A percentile compares a stretch with the other conserved stretches of the same genome.
Conservation (phyloP, 139 green algal species). For the Haematococcus lacustris region DNA sequence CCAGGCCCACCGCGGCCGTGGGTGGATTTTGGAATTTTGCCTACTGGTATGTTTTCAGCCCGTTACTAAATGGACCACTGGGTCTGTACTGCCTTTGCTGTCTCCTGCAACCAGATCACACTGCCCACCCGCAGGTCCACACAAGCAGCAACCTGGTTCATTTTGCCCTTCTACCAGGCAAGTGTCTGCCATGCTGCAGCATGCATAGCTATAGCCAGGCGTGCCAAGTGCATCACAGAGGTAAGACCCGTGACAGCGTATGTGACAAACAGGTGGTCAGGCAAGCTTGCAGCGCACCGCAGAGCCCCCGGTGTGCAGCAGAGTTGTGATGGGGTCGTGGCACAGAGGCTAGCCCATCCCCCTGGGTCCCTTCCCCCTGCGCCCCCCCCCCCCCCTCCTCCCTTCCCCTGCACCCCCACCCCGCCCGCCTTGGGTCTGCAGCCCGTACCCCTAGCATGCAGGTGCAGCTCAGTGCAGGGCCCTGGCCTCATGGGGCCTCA, state of each 20-base stretch:
- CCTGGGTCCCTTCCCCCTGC: neutral
- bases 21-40: slow-evolving; percentile 58
- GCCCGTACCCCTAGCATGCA: too few species aligned
- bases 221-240: neutral
- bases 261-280: neutral
- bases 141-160: slow-evolving; percentile 75
- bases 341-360: neutral
- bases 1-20: slow-evolving; percentile 17
- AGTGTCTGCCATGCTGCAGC: slow-evolving; percentile 23
- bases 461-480: too few species aligned
- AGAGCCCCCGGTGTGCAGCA: neutral
- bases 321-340: neutral
- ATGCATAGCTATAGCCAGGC: neutral
- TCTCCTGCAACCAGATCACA: neutral
- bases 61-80: neutral
- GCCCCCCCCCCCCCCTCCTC: too few species aligned
- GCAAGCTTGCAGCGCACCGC: neutral
- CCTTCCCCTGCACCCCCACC: too few species aligned
- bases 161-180: slow-evolving; percentile 77
- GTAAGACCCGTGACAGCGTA: neutral
- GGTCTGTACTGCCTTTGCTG: neutral
- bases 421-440: too few species aligned
- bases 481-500: too few species aligned
- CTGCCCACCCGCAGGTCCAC: slow-evolving; percentile 46
- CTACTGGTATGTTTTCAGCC: slow-evolving; percentile 53